Percentiles rank a stretch among this genome's conserved stretches.
phyloP scores from a whole-genome alignment of 1,284 basidiomycete genomes.

The Trichosporon faecale region DNA sequence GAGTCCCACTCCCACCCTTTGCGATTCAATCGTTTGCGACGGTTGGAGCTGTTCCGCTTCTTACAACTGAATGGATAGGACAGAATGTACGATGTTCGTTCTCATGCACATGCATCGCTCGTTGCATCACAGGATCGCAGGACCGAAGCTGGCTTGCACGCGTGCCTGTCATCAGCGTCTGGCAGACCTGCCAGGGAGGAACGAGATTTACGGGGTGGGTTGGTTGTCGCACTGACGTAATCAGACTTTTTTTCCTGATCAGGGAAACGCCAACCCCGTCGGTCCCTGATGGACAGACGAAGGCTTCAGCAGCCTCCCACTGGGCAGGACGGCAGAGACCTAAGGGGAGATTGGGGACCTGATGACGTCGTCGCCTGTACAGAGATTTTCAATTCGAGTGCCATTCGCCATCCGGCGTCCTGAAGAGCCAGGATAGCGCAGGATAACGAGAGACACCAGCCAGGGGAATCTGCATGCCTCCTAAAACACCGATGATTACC shows the following conservation, averaged over 20 bases:
- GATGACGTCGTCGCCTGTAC: not conserved
- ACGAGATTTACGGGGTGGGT: not conserved
- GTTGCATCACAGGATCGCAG: not conserved
- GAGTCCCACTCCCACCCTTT: not conserved
- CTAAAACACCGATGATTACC: not conserved
- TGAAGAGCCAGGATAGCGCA: not conserved
- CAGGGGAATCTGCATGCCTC: not conserved
- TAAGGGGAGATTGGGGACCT: not conserved
- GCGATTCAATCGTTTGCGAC: not conserved
- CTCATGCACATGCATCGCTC: not conserved
- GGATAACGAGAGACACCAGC: not conserved
- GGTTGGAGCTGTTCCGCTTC: not conserved
- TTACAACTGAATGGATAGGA: not conserved
- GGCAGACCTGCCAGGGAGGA: not conserved
- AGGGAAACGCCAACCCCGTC: not conserved
- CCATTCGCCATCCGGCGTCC: not conserved
- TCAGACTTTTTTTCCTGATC: not conserved
- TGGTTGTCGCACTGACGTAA: constrained; percentile 1
- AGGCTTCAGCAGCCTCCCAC: not conserved
- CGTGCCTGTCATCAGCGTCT: not conserved
- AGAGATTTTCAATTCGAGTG: constrained; percentile 2
- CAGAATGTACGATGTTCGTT: not conserved
- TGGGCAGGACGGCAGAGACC: not conserved
- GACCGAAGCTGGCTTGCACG: not conserved
- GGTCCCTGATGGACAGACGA: not conserved